Percentiles rank a stretch among this genome's conserved stretches.
Evolutionary conservation across 225 moss, liverwort and hornwort genomes (phyloP).

Genomic region (Ulota crispa): DNA sequence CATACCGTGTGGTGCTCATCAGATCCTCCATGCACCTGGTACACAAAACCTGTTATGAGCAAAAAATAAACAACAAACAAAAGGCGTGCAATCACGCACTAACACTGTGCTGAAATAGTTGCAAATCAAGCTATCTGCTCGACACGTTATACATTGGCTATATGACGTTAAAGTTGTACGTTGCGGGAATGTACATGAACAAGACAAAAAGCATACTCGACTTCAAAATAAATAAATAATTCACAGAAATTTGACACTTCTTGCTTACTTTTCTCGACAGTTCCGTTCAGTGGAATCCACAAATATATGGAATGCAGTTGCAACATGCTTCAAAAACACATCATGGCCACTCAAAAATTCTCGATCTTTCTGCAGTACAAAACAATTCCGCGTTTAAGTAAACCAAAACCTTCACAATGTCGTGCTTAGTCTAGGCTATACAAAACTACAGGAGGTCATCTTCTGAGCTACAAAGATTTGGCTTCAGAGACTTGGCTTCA

Average conservation of each 20-base stretch:
- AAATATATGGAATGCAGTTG: slow-evolving; percentile 92
- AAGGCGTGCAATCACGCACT: neutral
- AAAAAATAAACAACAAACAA: neutral
- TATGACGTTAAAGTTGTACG: neutral
- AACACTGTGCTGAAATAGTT: neutral
- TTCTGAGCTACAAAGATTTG: neutral
- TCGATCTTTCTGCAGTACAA: slow-evolving; percentile 75
- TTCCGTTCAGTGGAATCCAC: slow-evolving; percentile 87
- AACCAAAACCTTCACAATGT: slow-evolving; percentile 19
- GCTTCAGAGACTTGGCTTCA: neutral
- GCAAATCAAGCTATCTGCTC: neutral
- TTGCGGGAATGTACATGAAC: neutral
- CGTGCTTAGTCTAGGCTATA: neutral
- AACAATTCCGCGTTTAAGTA: neutral
- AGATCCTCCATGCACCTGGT: slow-evolving; percentile 98
- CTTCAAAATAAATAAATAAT: neutral
- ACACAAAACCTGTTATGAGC: slow-evolving; percentile 13
- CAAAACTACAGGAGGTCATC: neutral
- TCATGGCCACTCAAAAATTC: slow-evolving; percentile 96
- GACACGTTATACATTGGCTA: neutral
- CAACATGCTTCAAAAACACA: slow-evolving; percentile 92
- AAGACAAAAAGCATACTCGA: neutral
- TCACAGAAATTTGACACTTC: neutral
- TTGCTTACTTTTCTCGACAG: slow-evolving; percentile 92
- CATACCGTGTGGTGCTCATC: slow-evolving; percentile 95